Conservation (phyloP, 305 asterid genomes). For the Fraxinus sp. region DNA sequence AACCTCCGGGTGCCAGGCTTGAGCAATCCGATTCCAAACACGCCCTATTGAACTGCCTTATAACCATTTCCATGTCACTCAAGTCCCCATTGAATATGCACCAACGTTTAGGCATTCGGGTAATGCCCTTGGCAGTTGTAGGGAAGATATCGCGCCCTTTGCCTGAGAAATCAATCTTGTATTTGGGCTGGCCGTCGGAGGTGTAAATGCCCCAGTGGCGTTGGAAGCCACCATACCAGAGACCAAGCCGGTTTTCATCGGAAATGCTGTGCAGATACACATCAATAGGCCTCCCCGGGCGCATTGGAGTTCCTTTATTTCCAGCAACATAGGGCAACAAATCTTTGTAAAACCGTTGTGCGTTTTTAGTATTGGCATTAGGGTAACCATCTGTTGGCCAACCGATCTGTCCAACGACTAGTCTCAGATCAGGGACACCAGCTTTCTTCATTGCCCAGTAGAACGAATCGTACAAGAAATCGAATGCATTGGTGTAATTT, state of each 20-base stretch:
- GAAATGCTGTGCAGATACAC: slow-evolving; percentile 25
- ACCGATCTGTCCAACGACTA: slow-evolving; percentile 37
- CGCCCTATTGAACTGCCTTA: background rate
- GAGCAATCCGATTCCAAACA: slow-evolving; percentile 43
- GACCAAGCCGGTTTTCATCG: slow-evolving; percentile 27
- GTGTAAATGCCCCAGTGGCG: slow-evolving; percentile 56
- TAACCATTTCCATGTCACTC: slow-evolving; percentile 1
- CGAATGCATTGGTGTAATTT: slow-evolving; percentile 40
- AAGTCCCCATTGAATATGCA: slow-evolving; percentile 34
- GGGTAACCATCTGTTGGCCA: slow-evolving; percentile 59
- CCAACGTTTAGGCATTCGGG: slow-evolving; percentile 54
- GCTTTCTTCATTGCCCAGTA: slow-evolving; percentile 37
- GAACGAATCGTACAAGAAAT: slow-evolving; percentile 31
- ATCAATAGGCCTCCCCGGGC: slow-evolving; percentile 36
- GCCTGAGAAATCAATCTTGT: slow-evolving; percentile 45
- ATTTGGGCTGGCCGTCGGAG: slow-evolving; percentile 50
- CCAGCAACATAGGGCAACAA: slow-evolving; percentile 30
- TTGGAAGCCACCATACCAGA: background rate
- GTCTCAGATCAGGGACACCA: slow-evolving; percentile 22
- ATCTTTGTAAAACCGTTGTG: slow-evolving; percentile 32
- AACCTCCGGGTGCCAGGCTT: slow-evolving; percentile 23
- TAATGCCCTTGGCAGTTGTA: slow-evolving; percentile 31
- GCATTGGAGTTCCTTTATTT: slow-evolving; percentile 52
- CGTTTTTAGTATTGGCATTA: slow-evolving; percentile 22
- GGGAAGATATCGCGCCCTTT: slow-evolving; percentile 42